Base-by-base conservation (phyloP, 1,284 basidiomycete species). In the Athelia psychrophila region DNA sequence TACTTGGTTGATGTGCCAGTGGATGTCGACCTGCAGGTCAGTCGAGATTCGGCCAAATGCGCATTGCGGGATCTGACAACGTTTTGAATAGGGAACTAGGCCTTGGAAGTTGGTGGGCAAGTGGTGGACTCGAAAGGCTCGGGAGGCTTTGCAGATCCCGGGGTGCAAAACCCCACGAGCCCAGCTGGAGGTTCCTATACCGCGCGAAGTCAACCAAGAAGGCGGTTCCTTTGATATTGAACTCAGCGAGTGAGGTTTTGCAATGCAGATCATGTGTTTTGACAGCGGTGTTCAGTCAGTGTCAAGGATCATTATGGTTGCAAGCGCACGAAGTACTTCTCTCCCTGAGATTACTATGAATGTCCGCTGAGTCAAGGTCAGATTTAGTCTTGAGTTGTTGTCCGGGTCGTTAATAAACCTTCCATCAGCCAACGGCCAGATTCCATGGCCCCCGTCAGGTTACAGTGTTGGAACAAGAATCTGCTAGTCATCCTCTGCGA, bases 221-320 rank as follows among this genome's bases (percentile, higher is more conserved):
- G 91, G 92, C 15, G 93, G 91, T 13, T 75, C 75, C 2, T 91
- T 95, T 63, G 90, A 93, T 51, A 81, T 95, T 50, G 86, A 89
- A 60, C 73, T 95, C 49, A 79, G 88, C 88, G 59, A 58, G 78
- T 67, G 44, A 16, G 23, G 36, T 9, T 15, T 42, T 5, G 24
- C 18, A 32, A 22, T 49, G 49, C 32, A 25, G 4, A 15, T 22
- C 16, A 22, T 13, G 40, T 32, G 27, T 40, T 15, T 44, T 19
- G 54, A 12, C 56, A 46, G 25, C 36, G 30, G 44, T 3, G 35
- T 40, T 36, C 58, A 90, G 88, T 91, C 52, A 91, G 84, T 59
- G 83, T 98, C 36, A 89, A 93, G 64, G 96, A 98, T 69, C 83
- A 83, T 2, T 93, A 93, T 61, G 89, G 90, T 19, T 98, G 96